A percentile compares a stretch with the other conserved stretches of the same genome.
Conservation (phyloP, 768 basidiomycete genomes). For the Pisolithus sp. region DNA sequence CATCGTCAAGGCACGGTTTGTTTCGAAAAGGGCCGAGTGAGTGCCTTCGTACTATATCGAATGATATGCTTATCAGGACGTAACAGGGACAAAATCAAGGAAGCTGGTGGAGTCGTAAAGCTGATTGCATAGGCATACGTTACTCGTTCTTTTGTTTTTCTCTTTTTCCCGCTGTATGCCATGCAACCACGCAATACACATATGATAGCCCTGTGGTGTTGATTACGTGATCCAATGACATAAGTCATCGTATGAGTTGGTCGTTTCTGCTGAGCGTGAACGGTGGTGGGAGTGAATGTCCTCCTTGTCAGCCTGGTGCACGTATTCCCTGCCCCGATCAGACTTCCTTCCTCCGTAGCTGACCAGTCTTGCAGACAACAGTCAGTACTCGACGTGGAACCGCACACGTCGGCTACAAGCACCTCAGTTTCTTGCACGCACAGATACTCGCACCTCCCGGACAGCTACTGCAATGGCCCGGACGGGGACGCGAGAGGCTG, state of each 20-base stretch:
- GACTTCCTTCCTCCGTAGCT: conserved; percentile 1
- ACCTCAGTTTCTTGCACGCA: conserved; percentile 46
- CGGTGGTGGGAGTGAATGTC: conserved; percentile 12
- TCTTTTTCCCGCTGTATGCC: conserved; percentile 9
- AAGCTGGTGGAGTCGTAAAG: conserved; percentile 89
- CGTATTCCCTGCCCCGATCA: conserved; percentile 10
- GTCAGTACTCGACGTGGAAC: conserved; percentile 53
- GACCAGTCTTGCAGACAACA: conserved; percentile 31
- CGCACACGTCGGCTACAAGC: conserved; percentile 47
- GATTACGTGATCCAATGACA: not conserved
- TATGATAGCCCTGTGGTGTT: conserved; percentile 6
- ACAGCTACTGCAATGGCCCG: conserved; percentile 46
- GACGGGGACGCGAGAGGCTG: conserved; percentile 20
- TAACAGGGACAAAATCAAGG: conserved; percentile 75
- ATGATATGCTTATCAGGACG: conserved; percentile 13
- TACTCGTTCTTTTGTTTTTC: conserved; percentile 18
- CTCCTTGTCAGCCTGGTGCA: conserved; percentile 36
- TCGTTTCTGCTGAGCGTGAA: no score
- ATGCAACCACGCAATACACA: conserved; percentile 3
- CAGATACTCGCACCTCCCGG: conserved; percentile 42
- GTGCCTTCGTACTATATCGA: conserved; percentile 23
- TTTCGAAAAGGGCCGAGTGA: conserved; percentile 80
- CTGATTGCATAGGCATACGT: conserved; percentile 68
- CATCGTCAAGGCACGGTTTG: conserved; percentile 97
- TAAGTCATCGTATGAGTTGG: not conserved